phyloP scores from a whole-genome alignment of 805 yeast genomes.

The Naumovozyma castellii region DNA sequence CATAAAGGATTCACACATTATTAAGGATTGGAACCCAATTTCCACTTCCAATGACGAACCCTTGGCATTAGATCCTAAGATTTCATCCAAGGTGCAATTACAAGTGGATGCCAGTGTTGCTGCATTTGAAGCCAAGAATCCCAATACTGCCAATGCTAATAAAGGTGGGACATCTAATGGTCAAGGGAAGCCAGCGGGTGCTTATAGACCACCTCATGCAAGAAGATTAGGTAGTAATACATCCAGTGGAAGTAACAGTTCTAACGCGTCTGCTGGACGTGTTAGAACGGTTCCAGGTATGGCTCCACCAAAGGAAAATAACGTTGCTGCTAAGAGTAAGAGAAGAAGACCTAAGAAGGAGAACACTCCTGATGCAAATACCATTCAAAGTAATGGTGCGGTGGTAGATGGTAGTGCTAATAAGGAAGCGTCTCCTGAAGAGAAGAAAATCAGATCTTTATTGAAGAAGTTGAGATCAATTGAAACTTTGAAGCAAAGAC shows the following conservation, averaged over 20 bases:
- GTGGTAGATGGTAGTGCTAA: conserved; percentile 3
- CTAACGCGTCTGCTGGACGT: conserved; percentile 8
- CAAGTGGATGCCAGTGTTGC: conserved; percentile 63
- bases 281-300: conserved; percentile 37
- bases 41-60: conserved; percentile 1
- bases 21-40: conserved; percentile 17
- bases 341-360: conserved; percentile 64
- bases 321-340: conserved; percentile 61
- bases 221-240: conserved; percentile 38
- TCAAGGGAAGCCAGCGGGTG: conserved; percentile 59
- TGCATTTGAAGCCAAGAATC: conserved; percentile 38
- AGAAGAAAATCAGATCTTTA: conserved; percentile 82
- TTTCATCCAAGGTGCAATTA: conserved; percentile 38
- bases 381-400: conserved; percentile 4
- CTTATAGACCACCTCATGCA: conserved; percentile 96
- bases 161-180: conserved; percentile 5
- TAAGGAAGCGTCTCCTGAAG: conserved; percentile 53
- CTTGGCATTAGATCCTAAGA: conserved; percentile 39
- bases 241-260: too few relatives aligned
- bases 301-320: conserved; percentile 46
- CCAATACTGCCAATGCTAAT: conserved; percentile 17
- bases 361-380: conserved; percentile 11
- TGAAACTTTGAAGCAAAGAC: conserved; percentile 77
- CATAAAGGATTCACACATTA: conserved; percentile 25
- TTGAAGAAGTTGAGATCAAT: conserved; percentile 94